phyloP scores from a whole-genome alignment of 1,284 basidiomycete genomes.

The Rhizoctonia solani region DNA sequence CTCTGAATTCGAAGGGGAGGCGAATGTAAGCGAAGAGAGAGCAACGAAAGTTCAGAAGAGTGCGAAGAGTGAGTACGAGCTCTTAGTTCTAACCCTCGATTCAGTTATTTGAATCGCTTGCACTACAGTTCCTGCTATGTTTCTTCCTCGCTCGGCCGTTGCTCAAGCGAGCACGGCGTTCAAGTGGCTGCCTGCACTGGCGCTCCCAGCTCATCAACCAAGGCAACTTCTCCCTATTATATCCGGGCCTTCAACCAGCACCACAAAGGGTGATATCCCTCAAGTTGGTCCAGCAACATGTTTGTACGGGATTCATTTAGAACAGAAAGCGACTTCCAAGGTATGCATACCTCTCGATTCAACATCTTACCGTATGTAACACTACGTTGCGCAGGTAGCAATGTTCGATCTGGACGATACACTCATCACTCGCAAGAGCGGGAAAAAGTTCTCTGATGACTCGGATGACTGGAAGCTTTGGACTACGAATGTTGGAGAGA shows the following conservation, averaged over 20 bases:
- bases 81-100: not conserved
- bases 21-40: not conserved
- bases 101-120: not conserved
- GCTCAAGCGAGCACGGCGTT: slow-evolving; percentile 1
- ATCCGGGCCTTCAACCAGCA: not conserved
- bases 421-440: slow-evolving; percentile 66
- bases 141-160: not conserved
- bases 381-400: slow-evolving; percentile 67
- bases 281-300: not conserved
- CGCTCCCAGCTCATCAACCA: not conserved
- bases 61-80: not conserved
- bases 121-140: not conserved
- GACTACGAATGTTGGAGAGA: slow-evolving; percentile 64
- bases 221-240: not conserved
- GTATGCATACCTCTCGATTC: slow-evolving; percentile 54
- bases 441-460: slow-evolving; percentile 52
- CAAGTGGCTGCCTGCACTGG: slow-evolving; percentile 18
- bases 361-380: slow-evolving; percentile 53
- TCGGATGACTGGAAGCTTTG: slow-evolving; percentile 76
- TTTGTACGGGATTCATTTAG: slow-evolving; percentile 13
- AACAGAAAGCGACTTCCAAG: slow-evolving; percentile 5
- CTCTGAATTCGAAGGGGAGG: not conserved
- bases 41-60: slow-evolving; percentile 13
- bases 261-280: too few species aligned
- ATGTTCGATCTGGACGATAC: slow-evolving; percentile 90